Base-by-base conservation (phyloP, 768 basidiomycete genomes). In the Pisolithus tinctorius region DNA sequence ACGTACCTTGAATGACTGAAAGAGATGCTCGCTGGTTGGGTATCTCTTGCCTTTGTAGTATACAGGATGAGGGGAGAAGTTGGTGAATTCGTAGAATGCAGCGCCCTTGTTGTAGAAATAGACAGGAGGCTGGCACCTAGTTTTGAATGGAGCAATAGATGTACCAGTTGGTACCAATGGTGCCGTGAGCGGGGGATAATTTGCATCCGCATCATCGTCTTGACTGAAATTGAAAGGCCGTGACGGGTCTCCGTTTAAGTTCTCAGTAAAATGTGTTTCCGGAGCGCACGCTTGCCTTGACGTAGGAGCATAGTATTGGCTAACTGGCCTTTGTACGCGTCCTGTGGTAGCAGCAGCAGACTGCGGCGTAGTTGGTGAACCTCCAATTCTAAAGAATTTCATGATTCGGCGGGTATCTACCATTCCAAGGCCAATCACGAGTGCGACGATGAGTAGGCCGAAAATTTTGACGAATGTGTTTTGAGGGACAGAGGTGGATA, bases 21-120 rank as follows among this genome's bases (percentile, higher is more conserved):
- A 88, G 10, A 88, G 74, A 64, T 88, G 86, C 61, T 87, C 86
- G 60, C 83, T 83, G 0, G 86, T 88, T 1, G 85, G 83, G 60
- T 87, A 88, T 49, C 67, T 72, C 60, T 80, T 83, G 38, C 80
- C 80, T 30, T 79, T 74, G 61, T 84, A 82, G 9, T 70, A 58
- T 9, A 88, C 78, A 41, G 79, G 71, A 63, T 87, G 84, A 0
- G 79, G 63, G 9, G 86, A 86, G 63, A 86, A 86, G 63, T 86
- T 86, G 39, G 84, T 85, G 59, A 86, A 86, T 6, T 81, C 84
- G 54, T 86, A 84, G 60, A 84, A 73, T 10, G 83, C 81, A 41
- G 77, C 71, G 11, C 76, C 69, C 59, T 79, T 85, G 57, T 84
- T 74, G 57, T 86, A 86, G 61, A 86, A 86, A 2, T 81, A 62